These are phyloP conservation scores for Paspalum vaginatum DNA, from an alignment of 176 grass and related monocot species.

Conservation along the genomic window DNA sequence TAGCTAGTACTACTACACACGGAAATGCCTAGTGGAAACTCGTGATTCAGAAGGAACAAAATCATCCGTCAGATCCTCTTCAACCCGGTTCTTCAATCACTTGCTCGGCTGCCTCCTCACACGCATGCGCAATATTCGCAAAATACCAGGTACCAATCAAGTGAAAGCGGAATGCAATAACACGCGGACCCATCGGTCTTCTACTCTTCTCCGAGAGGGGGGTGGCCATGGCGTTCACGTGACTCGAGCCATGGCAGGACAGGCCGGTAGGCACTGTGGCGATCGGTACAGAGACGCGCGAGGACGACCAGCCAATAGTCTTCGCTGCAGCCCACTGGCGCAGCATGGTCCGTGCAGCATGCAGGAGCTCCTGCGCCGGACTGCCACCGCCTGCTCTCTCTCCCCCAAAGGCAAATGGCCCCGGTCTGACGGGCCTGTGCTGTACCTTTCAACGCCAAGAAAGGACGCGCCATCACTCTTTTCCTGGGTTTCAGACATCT, in stretches of 20 bases:
- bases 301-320: not conserved
- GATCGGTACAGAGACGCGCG: not conserved
- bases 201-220: not conserved
- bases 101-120: not conserved
- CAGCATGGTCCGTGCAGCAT: slow-evolving; percentile 8
- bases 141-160: not conserved
- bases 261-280: not conserved
- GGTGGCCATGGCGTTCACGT: slow-evolving; percentile 45
- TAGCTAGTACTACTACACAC: not conserved
- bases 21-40: not conserved
- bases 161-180: not conserved
- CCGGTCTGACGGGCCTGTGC: slow-evolving; percentile 19
- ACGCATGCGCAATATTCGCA: not conserved
- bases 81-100: not conserved
- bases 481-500: slow-evolving; percentile 31
- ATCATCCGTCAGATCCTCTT: not conserved
- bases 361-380: not conserved
- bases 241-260: slow-evolving; percentile 1
- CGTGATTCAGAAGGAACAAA: slow-evolving; percentile 26
- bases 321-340: slow-evolving; percentile 3
- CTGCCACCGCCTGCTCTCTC: not conserved
- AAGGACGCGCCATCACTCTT: slow-evolving; percentile 32
- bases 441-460: slow-evolving; percentile 3
- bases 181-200: not conserved
- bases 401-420: not conserved